A percentile compares a stretch with the other conserved stretches of the same genome.
Conservation (phyloP, 495 filamentous ascomycete genomes). For the Podospora conica region DNA sequence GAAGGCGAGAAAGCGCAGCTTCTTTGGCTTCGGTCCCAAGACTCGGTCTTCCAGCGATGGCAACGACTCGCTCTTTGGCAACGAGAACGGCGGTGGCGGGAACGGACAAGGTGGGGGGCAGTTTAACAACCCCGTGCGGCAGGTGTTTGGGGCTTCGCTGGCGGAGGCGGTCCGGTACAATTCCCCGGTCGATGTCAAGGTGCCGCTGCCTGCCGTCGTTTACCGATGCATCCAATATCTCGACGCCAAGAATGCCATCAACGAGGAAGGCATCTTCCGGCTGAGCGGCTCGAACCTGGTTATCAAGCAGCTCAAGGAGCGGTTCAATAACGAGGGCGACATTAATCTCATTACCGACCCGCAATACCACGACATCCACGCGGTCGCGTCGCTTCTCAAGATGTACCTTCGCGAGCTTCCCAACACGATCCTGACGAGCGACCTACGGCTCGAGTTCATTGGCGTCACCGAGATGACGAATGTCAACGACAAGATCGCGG, state of each 20-base stretch:
- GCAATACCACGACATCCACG: slow-evolving; percentile 91
- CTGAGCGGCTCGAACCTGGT: slow-evolving; percentile 90
- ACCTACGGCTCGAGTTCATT: slow-evolving; percentile 85
- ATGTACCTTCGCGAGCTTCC: slow-evolving; percentile 90
- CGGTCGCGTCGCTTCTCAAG: slow-evolving; percentile 90
- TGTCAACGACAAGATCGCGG: slow-evolving; percentile 67
- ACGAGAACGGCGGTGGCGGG: slow-evolving; percentile 20
- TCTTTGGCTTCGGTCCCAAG: slow-evolving; percentile 78
- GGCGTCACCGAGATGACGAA: slow-evolving; percentile 75
- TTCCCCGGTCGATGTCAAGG: slow-evolving; percentile 60
- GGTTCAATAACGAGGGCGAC: slow-evolving; percentile 91
- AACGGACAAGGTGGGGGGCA: slow-evolving; percentile 31
- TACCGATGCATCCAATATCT: slow-evolving; percentile 96
- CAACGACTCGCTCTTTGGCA: slow-evolving; percentile 42
- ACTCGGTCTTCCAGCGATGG: slow-evolving; percentile 43
- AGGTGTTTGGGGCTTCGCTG: slow-evolving; percentile 81
- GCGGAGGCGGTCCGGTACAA: slow-evolving; percentile 80
- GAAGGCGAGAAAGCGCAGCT: slow-evolving; percentile 80
- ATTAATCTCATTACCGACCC: slow-evolving; percentile 79
- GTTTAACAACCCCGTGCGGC: slow-evolving; percentile 53
- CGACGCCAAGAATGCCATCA: slow-evolving; percentile 70
- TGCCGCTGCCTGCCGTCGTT: slow-evolving; percentile 85
- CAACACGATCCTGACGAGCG: slow-evolving; percentile 80
- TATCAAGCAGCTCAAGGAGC: slow-evolving; percentile 82
- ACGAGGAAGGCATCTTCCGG: slow-evolving; percentile 93